Percentiles rank a stretch among this genome's conserved stretches.
Conservation (phyloP, 176 grass and related monocot species). For the Hsuehochloa calcarea region DNA sequence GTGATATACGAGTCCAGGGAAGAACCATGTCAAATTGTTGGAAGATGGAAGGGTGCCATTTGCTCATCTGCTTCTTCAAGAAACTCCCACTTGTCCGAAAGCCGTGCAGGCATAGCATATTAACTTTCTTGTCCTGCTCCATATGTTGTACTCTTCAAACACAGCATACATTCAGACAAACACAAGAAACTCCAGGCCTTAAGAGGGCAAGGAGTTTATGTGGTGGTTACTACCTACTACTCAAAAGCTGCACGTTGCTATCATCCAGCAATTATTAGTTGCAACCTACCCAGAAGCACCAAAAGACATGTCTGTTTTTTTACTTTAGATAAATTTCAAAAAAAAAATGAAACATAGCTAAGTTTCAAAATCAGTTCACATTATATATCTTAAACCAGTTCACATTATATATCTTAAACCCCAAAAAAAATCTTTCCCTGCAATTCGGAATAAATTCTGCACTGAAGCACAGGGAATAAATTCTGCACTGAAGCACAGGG, state of each 20-base stretch:
- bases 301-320: not conserved
- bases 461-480: not conserved
- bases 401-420: not conserved
- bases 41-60: slow-evolving; percentile 85
- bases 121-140: slow-evolving; percentile 51
- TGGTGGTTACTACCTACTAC: slow-evolving; percentile 60
- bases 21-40: slow-evolving; percentile 68
- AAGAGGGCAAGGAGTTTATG: not conserved
- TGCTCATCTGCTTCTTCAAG: slow-evolving; percentile 91
- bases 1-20: not conserved
- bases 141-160: slow-evolving; percentile 30
- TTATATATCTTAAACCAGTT: not conserved
- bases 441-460: not conserved
- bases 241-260: not conserved
- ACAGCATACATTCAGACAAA: not conserved
- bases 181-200: slow-evolving; percentile 7
- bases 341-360: not conserved
- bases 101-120: slow-evolving; percentile 71
- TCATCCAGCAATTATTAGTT: slow-evolving; percentile 11
- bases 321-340: not conserved
- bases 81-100: slow-evolving; percentile 76
- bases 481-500: not conserved
- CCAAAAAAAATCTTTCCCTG: not conserved
- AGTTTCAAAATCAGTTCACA: not conserved
- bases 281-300: slow-evolving; percentile 15